phyloP scores from a whole-genome alignment of 805 yeast genomes.

The Starmera dryadoides region DNA sequence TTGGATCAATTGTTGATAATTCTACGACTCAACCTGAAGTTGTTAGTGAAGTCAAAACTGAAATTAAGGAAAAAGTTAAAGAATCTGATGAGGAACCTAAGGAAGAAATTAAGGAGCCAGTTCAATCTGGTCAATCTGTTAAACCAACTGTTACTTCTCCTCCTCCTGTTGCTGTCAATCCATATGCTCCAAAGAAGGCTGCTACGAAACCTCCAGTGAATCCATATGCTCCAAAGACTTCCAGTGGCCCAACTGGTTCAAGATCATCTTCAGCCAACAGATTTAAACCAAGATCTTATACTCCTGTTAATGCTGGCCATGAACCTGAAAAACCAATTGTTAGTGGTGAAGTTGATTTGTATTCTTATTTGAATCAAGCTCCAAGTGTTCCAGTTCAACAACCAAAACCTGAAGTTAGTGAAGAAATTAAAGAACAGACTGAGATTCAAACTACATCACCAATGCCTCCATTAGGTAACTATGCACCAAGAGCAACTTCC shows the following conservation, averaged over 20 bases:
- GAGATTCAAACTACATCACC: neutral
- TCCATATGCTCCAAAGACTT: conserved; percentile 1
- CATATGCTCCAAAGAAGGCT: neutral
- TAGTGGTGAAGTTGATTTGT: conserved; percentile 12
- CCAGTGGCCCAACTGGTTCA: neutral
- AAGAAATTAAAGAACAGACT: neutral
- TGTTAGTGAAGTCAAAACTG: neutral
- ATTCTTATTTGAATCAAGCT: conserved; percentile 6
- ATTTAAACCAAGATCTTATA: conserved; percentile 3
- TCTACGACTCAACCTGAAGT: neutral
- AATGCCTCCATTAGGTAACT: neutral
- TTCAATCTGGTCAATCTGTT: neutral
- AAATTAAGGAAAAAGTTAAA: too few species aligned
- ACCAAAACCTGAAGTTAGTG: neutral
- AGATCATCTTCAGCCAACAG: conserved; percentile 1
- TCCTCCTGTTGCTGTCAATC: neutral
- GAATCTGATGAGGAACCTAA: too few species aligned
- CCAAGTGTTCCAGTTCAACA: neutral
- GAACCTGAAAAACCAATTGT: conserved; percentile 5
- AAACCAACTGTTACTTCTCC: neutral
- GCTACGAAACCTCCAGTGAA: neutral
- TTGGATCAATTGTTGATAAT: too few species aligned
- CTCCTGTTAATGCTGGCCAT: conserved; percentile 1
- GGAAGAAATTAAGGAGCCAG: neutral
- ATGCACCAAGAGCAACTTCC: neutral